These are phyloP conservation scores for Podaxis sp. DNA, from an alignment of 768 basidiomycete species.

Conservation along the genomic window DNA sequence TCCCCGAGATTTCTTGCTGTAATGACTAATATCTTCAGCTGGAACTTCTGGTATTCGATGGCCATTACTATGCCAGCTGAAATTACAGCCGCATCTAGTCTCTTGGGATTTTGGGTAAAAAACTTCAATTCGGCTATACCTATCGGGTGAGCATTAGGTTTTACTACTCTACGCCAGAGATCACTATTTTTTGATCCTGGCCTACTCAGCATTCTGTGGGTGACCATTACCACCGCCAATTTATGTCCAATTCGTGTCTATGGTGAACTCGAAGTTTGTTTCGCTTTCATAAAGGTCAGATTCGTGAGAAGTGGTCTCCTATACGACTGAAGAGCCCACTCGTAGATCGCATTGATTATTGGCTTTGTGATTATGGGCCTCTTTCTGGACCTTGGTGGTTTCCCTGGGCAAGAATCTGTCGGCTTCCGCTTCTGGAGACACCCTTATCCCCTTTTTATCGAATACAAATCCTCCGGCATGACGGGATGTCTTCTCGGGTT, in stretches of 20 bases:
- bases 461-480: conserved; percentile 26
- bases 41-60: conserved; percentile 44
- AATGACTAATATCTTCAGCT: conserved; percentile 17
- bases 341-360: conserved; percentile 43
- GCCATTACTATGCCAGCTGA: conserved; percentile 46
- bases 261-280: conserved; percentile 57
- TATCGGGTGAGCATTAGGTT: conserved; percentile 20
- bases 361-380: conserved; percentile 32
- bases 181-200: not conserved
- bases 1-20: not conserved
- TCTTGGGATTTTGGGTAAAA: conserved; percentile 39
- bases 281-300: conserved; percentile 33
- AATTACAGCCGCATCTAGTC: conserved; percentile 48
- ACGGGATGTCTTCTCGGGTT: conserved; percentile 54
- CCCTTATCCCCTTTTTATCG: conserved; percentile 27
- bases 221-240: conserved; percentile 33
- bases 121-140: conserved; percentile 22
- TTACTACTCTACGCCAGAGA: not conserved
- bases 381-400: conserved; percentile 39
- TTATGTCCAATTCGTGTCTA: conserved; percentile 43
- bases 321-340: conserved; percentile 19
- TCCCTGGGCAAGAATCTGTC: conserved; percentile 40
- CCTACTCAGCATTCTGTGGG: conserved; percentile 26
- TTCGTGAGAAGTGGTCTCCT: not conserved
- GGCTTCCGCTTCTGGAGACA: conserved; percentile 47